A percentile compares a stretch with the other conserved stretches of the same genome.
These are phyloP conservation scores for Cercospora citrullina DNA, from an alignment of 2,329 filamentous ascomycete species.

Conservation along the genomic window DNA sequence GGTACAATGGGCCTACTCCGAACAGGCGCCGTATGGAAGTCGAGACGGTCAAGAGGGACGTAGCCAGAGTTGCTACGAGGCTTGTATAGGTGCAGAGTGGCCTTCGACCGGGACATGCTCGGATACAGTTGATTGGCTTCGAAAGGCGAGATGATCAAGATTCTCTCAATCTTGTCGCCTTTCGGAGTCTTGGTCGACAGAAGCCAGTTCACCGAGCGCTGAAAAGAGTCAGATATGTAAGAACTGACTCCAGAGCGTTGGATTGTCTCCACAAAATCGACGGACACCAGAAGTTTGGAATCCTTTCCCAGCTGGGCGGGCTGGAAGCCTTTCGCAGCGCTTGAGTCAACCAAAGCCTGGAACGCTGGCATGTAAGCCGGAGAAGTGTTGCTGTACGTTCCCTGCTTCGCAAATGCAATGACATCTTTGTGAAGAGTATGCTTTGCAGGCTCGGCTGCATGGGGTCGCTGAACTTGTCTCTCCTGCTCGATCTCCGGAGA, in stretches of 20 bases:
- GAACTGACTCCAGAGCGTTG: background rate
- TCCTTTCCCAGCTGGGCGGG: constrained; percentile 15
- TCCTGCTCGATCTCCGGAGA: constrained; percentile 65
- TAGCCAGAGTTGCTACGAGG: constrained; percentile 46
- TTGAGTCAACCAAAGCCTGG: constrained; percentile 11
- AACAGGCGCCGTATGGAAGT: constrained; percentile 41
- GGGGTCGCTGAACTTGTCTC: constrained; percentile 53
- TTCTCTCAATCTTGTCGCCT: constrained; percentile 19
- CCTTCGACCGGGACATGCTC: constrained; percentile 38
- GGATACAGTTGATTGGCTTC: constrained; percentile 59
- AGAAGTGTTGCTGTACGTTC: constrained; percentile 35
- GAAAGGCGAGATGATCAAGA: constrained; percentile 61
- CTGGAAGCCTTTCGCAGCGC: constrained; percentile 9
- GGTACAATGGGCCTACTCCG: constrained; percentile 30
- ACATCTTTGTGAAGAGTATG: constrained; percentile 53
- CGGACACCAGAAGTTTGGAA: constrained; percentile 16
- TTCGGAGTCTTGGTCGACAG: constrained; percentile 38
- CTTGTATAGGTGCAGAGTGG: constrained; percentile 53
- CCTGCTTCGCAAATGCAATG: constrained; percentile 42
- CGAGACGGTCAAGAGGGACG: constrained; percentile 48
- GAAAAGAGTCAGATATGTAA: constrained; percentile 47
- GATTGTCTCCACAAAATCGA: constrained; percentile 20
- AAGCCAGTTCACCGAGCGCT: constrained; percentile 58
- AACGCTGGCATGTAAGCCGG: constrained; percentile 30
- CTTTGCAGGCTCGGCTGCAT: constrained; percentile 38